phyloP scores from a whole-genome alignment of 2,329 filamentous ascomycete species.

The Aaosphaeria pasadenensis region DNA sequence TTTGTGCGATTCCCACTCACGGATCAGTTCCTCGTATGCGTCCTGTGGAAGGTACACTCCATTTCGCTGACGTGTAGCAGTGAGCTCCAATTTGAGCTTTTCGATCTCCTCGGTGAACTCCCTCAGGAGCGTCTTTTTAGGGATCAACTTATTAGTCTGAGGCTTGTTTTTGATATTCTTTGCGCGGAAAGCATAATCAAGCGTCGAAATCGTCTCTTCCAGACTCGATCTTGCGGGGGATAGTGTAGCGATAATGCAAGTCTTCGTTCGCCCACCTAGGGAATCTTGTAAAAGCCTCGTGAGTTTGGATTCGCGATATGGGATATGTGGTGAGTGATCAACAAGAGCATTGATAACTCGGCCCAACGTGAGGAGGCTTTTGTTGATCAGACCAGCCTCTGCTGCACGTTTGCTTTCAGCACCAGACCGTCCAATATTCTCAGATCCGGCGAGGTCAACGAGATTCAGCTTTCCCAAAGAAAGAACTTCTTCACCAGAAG shows the following conservation, averaged over 20 bases:
- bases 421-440: constrained; percentile 95
- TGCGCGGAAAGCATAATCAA: constrained; percentile 95
- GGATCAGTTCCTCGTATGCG: constrained; percentile 84
- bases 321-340: constrained; percentile 85
- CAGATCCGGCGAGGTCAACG: constrained; percentile 93
- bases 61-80: constrained; percentile 87
- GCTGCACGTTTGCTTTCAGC: constrained; percentile 97
- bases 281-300: constrained; percentile 95
- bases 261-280: constrained; percentile 91
- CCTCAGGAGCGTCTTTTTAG: constrained; percentile 85
- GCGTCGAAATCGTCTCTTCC: constrained; percentile 95
- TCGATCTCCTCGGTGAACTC: constrained; percentile 94
- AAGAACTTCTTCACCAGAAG: constrained; percentile 84
- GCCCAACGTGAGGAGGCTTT: constrained; percentile 89
- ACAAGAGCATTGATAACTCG: constrained; percentile 97
- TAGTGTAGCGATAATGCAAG: constrained; percentile 96
- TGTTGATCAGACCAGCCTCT: constrained; percentile 96
- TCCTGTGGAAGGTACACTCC: constrained; percentile 92
- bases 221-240: constrained; percentile 93
- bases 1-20: constrained; percentile 84
- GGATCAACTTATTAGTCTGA: constrained; percentile 86
- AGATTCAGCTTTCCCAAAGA: constrained; percentile 92
- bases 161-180: constrained; percentile 99
- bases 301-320: constrained; percentile 90
- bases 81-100: constrained; percentile 88